Conservation (phyloP, 805 yeast genomes). For the Pichia nakasei region DNA sequence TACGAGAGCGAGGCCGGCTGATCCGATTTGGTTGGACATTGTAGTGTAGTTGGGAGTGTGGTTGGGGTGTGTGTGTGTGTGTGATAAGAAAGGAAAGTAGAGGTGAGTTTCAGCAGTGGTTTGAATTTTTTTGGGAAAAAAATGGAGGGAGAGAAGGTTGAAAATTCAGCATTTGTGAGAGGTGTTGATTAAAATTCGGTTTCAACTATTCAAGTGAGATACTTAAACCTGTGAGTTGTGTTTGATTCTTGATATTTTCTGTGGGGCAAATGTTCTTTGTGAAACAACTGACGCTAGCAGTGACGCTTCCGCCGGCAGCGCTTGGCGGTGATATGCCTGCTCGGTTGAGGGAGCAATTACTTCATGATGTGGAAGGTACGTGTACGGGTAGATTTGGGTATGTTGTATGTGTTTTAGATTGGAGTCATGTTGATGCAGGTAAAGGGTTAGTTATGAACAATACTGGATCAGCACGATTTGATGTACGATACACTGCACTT, state of each 20-base stretch:
- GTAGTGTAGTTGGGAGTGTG: too few relatives aligned
- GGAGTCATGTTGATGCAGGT: constrained; percentile 91
- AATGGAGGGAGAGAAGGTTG: too few relatives aligned
- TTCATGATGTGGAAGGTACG: constrained; percentile 96
- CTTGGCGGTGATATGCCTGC: constrained; percentile 98
- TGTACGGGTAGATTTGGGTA: constrained; percentile 99
- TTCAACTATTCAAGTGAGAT: too few relatives aligned
- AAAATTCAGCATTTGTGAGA: too few relatives aligned
- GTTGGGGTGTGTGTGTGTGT: too few relatives aligned
- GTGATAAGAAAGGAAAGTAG: too few relatives aligned
- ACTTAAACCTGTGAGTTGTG: too few relatives aligned
- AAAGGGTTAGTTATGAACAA: constrained; percentile 77
- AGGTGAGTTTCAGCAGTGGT: too few relatives aligned
- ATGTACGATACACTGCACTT: constrained; percentile 90
- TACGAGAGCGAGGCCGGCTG: constrained; percentile 42
- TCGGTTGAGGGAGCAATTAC: constrained; percentile 76
- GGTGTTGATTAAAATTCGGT: too few relatives aligned
- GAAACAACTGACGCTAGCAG: constrained; percentile 84
- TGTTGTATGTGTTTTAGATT: constrained; percentile 90
- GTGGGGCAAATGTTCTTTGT: constrained; percentile 25
- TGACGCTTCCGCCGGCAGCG: constrained; percentile 93
- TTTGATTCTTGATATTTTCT: too few relatives aligned
- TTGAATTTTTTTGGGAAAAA: too few relatives aligned
- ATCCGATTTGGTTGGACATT: constrained; percentile 43
- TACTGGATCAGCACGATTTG: constrained; percentile 91